A percentile compares a stretch with the other conserved stretches of the same genome.
phyloP scores from a whole-genome alignment of 805 yeast species.

The Cyberlindnera americana region DNA sequence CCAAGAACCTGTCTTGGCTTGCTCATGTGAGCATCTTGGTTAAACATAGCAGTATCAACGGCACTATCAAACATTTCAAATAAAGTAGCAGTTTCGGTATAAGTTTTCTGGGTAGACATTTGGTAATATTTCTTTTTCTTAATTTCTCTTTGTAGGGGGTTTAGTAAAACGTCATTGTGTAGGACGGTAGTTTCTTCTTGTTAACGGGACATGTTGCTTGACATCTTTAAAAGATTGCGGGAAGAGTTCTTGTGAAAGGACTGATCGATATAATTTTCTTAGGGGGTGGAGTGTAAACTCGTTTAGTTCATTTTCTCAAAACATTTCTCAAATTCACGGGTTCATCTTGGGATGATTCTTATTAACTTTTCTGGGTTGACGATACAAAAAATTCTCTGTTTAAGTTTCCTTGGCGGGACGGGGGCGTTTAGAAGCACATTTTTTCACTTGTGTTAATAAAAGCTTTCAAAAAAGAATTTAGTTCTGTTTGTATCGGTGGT shows the following conservation, averaged over 20 bases:
- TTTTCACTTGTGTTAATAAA: conserved; percentile 6
- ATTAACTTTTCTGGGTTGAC: not conserved
- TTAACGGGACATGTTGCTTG: conserved; percentile 25
- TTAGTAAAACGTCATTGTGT: conserved; percentile 25
- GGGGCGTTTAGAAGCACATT: conserved; percentile 28
- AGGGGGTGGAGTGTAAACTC: conserved; percentile 6
- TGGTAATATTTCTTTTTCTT: no score
- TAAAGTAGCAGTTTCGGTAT: conserved; percentile 16
- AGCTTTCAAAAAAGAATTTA: not conserved
- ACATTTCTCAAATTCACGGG: no score
- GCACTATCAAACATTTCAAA: conserved; percentile 27
- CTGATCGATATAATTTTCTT: conserved; percentile 5
- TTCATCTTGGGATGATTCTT: conserved; percentile 7
- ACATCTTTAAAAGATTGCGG: conserved; percentile 10
- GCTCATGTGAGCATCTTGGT: conserved; percentile 6
- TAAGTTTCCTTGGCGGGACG: conserved; percentile 4
- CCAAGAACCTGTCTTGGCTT: conserved; percentile 29
- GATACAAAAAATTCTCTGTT: not conserved
- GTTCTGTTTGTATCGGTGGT: conserved; percentile 21
- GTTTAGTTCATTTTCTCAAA: conserved; percentile 7
- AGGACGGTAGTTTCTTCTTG: conserved; percentile 21
- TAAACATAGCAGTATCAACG: conserved; percentile 15
- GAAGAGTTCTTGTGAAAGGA: conserved; percentile 12
- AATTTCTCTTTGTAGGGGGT: no score
- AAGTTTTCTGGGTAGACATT: conserved; percentile 7